Evolutionary conservation across 345 rosid genomes (phyloP).

Genomic region (Salix arbutifolia): DNA sequence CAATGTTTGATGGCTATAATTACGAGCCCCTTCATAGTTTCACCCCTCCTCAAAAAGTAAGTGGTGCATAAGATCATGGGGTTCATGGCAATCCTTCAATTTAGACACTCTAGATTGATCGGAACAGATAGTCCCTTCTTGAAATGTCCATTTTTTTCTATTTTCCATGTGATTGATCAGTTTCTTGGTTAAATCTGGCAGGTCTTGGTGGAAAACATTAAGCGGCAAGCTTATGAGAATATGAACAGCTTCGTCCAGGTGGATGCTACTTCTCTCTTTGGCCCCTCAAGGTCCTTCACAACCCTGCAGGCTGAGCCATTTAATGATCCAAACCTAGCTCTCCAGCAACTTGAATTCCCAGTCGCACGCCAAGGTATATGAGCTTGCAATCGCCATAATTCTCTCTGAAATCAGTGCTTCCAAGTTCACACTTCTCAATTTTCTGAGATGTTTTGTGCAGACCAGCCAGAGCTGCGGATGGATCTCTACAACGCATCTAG

Average conservation of each 20-base stretch:
- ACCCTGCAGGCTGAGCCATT: slow-evolving; percentile 27
- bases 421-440: not conserved
- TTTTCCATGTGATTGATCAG: not conserved
- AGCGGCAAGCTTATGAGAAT: slow-evolving; percentile 48
- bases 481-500: slow-evolving; percentile 20
- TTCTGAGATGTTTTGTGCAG: slow-evolving; percentile 6
- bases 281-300: slow-evolving; percentile 34
- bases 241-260: slow-evolving; percentile 12
- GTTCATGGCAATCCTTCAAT: not conserved
- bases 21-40: slow-evolving; percentile 29
- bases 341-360: slow-evolving; percentile 32
- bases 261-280: slow-evolving; percentile 13
- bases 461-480: slow-evolving; percentile 27
- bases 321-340: slow-evolving; percentile 13
- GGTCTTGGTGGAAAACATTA: slow-evolving; percentile 38
- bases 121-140: not conserved
- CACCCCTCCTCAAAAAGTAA: slow-evolving; percentile 35
- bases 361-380: slow-evolving; percentile 31
- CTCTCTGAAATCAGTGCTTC: not conserved
- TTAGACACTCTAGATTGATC: not conserved
- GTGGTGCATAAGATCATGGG: not conserved
- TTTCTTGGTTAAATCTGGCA: slow-evolving; percentile 13
- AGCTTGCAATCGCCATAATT: not conserved
- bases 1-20: slow-evolving; percentile 29
- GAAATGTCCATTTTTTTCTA: not conserved